Percentiles rank a stretch among this genome's conserved stretches.
phyloP scores from a whole-genome alignment of 176 grass and related monocot genomes.

The Chloris gayana region DNA sequence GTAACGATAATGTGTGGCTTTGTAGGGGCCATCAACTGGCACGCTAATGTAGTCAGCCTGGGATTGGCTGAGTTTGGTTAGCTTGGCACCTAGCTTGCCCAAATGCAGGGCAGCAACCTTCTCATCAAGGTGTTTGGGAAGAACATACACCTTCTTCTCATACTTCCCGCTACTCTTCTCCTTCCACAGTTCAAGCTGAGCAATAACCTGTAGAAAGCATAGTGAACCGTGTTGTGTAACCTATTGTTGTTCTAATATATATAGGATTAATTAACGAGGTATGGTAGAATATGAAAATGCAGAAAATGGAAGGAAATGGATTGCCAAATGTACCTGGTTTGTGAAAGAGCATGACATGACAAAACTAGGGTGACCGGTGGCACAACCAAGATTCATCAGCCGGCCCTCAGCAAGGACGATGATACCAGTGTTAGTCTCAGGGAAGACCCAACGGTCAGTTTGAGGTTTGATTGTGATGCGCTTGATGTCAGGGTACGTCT shows the following conservation, averaged over 20 bases:
- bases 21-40: slow-evolving; percentile 80
- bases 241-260: no score
- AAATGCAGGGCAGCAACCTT: slow-evolving; percentile 95
- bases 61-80: slow-evolving; percentile 72
- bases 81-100: slow-evolving; percentile 85
- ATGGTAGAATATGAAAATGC: no score
- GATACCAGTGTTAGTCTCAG: slow-evolving; percentile 83
- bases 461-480: slow-evolving; percentile 99
- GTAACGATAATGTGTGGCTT: slow-evolving; percentile 81
- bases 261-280: no score
- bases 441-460: slow-evolving; percentile 96
- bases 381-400: slow-evolving; percentile 92
- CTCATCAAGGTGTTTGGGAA: slow-evolving; percentile 95
- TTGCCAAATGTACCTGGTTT: slow-evolving; percentile 66
- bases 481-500: slow-evolving; percentile 89
- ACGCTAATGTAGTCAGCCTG: slow-evolving; percentile 86
- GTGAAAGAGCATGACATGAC: slow-evolving; percentile 99
- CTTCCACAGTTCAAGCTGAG: slow-evolving; percentile 94
- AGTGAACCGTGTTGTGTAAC: no score
- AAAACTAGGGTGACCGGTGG: slow-evolving; percentile 95
- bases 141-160: slow-evolving; percentile 95
- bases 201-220: slow-evolving; percentile 64
- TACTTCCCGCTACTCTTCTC: slow-evolving; percentile 88
- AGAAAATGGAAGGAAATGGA: no score
- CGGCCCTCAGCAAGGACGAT: slow-evolving; percentile 94